Evolutionary conservation across 176 grass and related monocot genomes (phyloP).

Genomic region (Eragrostis curvula): DNA sequence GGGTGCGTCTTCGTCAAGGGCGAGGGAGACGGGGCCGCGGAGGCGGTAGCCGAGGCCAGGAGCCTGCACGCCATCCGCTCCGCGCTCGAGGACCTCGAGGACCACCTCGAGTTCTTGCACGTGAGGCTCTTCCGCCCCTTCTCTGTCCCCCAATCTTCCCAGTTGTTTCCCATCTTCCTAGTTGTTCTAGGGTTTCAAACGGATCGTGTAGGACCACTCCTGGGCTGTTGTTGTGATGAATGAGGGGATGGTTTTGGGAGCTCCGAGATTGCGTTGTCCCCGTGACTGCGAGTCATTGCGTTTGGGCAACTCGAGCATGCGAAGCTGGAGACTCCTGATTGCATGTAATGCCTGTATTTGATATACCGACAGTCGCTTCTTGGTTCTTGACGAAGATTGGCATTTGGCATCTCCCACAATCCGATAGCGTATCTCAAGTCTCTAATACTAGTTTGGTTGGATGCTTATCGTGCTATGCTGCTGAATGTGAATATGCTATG

Average conservation of each 20-base stretch:
- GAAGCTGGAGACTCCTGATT: not conserved
- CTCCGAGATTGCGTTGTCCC: not conserved
- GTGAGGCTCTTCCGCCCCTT: constrained; percentile 42
- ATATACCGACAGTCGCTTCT: not conserved
- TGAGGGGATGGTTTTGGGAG: not conserved
- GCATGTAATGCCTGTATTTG: not conserved
- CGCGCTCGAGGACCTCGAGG: constrained; percentile 91
- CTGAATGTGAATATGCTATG: not conserved
- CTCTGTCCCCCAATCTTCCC: not conserved
- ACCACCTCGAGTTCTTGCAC: constrained; percentile 87
- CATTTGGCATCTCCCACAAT: not conserved
- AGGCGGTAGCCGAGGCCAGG: constrained; percentile 66
- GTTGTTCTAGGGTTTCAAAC: constrained; percentile 24
- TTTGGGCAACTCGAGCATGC: not conserved
- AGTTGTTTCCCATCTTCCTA: not conserved
- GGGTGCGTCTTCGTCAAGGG: constrained; percentile 72
- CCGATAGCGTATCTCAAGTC: not conserved
- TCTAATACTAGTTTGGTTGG: not conserved
- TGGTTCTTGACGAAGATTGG: not conserved
- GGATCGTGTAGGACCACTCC: constrained; percentile 14
- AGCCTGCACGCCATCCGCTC: constrained; percentile 85
- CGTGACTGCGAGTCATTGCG: constrained; percentile 26
- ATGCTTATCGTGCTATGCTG: constrained; percentile 4
- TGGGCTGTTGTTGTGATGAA: constrained; percentile 1
- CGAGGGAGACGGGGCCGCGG: not conserved